These are phyloP conservation scores for Chlorella vulgaris DNA, from an alignment of 139 green algal species.

Conservation along the genomic window DNA sequence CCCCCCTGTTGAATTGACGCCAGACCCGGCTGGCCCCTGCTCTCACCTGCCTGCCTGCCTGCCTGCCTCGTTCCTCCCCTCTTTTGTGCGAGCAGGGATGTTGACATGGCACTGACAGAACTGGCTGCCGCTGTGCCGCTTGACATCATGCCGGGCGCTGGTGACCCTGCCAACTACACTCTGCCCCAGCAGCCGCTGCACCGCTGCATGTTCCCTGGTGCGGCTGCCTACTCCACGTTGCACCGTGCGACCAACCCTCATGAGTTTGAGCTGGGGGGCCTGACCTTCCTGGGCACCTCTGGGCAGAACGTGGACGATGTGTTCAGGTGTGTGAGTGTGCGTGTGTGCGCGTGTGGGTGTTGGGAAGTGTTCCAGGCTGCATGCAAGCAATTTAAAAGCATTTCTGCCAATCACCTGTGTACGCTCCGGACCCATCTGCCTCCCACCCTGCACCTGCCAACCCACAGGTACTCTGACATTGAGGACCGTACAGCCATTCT, in stretches of 20 bases:
- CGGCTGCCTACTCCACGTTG: constrained; percentile 56
- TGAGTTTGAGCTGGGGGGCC: constrained; percentile 77
- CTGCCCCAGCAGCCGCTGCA: constrained; percentile 98
- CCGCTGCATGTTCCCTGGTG: constrained; percentile 79
- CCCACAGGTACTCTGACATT: constrained; percentile 50
- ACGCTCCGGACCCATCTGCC: too few relatives aligned
- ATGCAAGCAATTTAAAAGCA: too few relatives aligned
- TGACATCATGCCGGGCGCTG: constrained; percentile 94
- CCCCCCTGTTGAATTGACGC: too few relatives aligned
- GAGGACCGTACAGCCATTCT: constrained; percentile 72
- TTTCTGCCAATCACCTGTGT: not conserved
- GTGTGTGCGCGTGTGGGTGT: not conserved
- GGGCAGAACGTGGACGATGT: constrained; percentile 95
- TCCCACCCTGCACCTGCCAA: not conserved
- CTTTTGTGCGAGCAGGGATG: constrained; percentile 56
- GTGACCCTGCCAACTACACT: constrained; percentile 89
- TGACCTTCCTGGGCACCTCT: constrained; percentile 88
- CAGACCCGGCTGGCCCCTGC: not conserved
- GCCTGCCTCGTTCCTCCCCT: too few relatives aligned
- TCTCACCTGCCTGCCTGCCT: not conserved
- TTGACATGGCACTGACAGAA: constrained; percentile 74
- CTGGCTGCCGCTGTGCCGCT: constrained; percentile 81
- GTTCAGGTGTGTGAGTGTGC: constrained; percentile 9
- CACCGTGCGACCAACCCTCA: constrained; percentile 90
- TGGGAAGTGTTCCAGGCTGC: too few relatives aligned